These are phyloP conservation scores for Plasmodium vivax DNA, from an alignment of 169 alveolate genomes.

Conservation along the genomic window DNA sequence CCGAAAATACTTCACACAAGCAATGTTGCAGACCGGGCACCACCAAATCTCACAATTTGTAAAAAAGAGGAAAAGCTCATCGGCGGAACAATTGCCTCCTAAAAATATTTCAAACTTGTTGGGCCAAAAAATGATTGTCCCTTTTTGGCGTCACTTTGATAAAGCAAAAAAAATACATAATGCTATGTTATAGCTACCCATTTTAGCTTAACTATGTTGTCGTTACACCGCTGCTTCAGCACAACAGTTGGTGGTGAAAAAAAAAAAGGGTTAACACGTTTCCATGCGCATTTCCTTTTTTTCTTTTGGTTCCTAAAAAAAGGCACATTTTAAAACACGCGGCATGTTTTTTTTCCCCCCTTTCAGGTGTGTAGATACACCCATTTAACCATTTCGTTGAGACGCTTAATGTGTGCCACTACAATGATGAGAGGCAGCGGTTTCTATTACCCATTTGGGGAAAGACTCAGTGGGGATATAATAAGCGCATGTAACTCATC, in stretches of 20 bases:
- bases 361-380: constrained; percentile 31
- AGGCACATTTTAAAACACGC: not conserved
- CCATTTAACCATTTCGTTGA: not conserved
- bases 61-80: not conserved
- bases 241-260: not conserved
- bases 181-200: not conserved
- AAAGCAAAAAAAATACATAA: not conserved
- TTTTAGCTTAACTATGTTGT: not conserved
- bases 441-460: not conserved
- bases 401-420: not conserved
- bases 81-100: not conserved
- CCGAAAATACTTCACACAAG: not conserved
- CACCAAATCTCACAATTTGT: not conserved
- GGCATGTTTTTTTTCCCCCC: not conserved
- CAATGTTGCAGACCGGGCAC: not conserved
- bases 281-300: not conserved
- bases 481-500: not conserved
- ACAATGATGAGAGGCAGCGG: not conserved
- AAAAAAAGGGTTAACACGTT: not conserved
- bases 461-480: not conserved
- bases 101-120: not conserved
- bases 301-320: not conserved
- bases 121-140: not conserved
- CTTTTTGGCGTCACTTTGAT: not conserved
- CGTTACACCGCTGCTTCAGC: not conserved